Conservation (phyloP, 2,329 filamentous ascomycete genomes). For the Hypomyces rosellus region DNA sequence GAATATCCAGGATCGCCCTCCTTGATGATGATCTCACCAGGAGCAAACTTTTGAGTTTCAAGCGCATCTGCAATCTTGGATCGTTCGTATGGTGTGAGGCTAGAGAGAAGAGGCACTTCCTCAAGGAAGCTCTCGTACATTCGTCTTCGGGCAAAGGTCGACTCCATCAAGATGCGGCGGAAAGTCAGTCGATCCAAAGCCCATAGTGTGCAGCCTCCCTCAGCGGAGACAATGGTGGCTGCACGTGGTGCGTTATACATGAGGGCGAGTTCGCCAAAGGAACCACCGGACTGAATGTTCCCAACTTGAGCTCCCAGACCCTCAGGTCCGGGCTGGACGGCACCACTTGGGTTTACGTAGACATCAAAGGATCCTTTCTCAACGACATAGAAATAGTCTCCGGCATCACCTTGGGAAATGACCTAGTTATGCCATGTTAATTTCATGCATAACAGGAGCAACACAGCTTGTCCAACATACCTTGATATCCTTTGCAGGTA, state of each 20-base stretch:
- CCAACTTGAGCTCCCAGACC: conserved; percentile 80
- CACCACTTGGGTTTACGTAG: conserved; percentile 74
- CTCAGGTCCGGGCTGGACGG: conserved; percentile 70
- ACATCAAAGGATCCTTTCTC: conserved; percentile 88
- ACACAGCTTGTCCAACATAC: conserved; percentile 29
- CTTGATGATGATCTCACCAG: conserved; percentile 76
- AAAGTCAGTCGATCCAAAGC: conserved; percentile 93
- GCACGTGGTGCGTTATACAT: conserved; percentile 99
- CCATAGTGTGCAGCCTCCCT: conserved; percentile 77
- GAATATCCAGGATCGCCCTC: conserved; percentile 88
- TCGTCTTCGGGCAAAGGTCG: conserved; percentile 87
- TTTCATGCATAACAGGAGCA: background rate
- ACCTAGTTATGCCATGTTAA: conserved; percentile 52
- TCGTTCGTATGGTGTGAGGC: conserved; percentile 84
- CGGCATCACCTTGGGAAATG: conserved; percentile 90
- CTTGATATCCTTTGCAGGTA: conserved; percentile 81
- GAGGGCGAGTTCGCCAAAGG: conserved; percentile 91
- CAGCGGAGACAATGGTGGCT: conserved; percentile 82
- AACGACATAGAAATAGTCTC: conserved; percentile 97
- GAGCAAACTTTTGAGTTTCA: conserved; percentile 79
- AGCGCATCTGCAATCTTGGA: conserved; percentile 96
- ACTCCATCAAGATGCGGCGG: conserved; percentile 96
- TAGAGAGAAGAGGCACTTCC: conserved; percentile 79
- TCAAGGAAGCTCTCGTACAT: conserved; percentile 98
- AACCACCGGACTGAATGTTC: conserved; percentile 78